These are phyloP conservation scores for Russula ochroleuca DNA, from an alignment of 768 basidiomycete species.

Conservation along the genomic window DNA sequence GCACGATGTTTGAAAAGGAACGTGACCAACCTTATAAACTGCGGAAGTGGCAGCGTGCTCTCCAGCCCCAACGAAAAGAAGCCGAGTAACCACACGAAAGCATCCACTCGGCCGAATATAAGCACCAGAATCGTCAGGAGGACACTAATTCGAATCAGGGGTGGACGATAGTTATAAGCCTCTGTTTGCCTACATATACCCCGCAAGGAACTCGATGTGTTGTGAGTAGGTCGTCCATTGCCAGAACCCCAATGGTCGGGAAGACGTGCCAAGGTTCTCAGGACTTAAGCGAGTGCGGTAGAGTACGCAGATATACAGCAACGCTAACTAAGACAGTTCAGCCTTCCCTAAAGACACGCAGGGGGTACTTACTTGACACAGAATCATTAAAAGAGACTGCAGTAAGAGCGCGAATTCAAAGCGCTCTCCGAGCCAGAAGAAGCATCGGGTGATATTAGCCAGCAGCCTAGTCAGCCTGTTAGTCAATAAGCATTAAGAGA, in stretches of 20 bases:
- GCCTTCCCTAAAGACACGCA: slow-evolving; percentile 12
- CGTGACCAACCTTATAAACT: slow-evolving; percentile 60
- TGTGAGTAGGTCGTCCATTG: slow-evolving; percentile 77
- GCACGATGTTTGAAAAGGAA: slow-evolving; percentile 13
- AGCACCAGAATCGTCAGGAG: slow-evolving; percentile 70
- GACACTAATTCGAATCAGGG: slow-evolving; percentile 38
- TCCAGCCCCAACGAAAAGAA: slow-evolving; percentile 79
- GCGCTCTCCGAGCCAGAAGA: slow-evolving; percentile 81
- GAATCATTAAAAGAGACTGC: slow-evolving; percentile 81
- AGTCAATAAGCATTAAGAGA: not conserved
- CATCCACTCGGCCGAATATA: slow-evolving; percentile 59
- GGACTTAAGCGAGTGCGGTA: slow-evolving; percentile 60
- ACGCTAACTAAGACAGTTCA: slow-evolving; percentile 50
- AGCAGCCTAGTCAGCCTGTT: slow-evolving; percentile 47
- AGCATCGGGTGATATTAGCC: slow-evolving; percentile 84
- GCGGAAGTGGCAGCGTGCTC: slow-evolving; percentile 82
- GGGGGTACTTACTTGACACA: slow-evolving; percentile 58
- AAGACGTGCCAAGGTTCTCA: slow-evolving; percentile 54
- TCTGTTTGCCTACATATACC: slow-evolving; percentile 54
- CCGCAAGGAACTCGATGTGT: slow-evolving; percentile 79
- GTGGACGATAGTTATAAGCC: not conserved
- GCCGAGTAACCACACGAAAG: slow-evolving; percentile 62
- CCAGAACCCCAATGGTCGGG: slow-evolving; percentile 75
- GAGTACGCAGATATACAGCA: slow-evolving; percentile 76
- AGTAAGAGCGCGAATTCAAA: slow-evolving; percentile 76